Conservation (phyloP, 345 rosid species). For the Eucalyptus lansdowneana region DNA sequence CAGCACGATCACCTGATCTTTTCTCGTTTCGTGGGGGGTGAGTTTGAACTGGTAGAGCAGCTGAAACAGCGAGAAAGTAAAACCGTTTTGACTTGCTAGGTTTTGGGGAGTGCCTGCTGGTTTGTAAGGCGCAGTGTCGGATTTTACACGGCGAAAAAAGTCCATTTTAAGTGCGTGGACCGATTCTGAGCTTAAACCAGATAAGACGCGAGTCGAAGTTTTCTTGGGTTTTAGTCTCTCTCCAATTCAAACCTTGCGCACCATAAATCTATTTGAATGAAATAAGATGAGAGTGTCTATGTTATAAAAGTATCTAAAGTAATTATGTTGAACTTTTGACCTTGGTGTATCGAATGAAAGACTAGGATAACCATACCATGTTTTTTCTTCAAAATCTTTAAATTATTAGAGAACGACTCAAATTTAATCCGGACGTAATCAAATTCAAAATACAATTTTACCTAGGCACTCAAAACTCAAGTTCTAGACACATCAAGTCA, state of each 20-base stretch:
- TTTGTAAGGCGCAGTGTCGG: neutral
- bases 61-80: neutral
- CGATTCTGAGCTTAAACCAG: neutral
- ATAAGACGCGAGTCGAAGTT: neutral
- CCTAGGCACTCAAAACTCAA: neutral
- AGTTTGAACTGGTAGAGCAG: neutral
- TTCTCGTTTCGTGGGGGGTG: neutral
- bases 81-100: neutral
- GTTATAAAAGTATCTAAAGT: neutral
- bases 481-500: neutral
- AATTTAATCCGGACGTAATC: neutral
- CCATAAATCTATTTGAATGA: neutral
- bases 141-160: neutral
- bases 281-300: neutral
- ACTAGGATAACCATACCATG: neutral
- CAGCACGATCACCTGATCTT: neutral
- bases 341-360: neutral
- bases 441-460: neutral
- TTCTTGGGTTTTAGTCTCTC: neutral
- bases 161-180: neutral
- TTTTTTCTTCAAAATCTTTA: neutral
- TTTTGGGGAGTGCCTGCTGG: neutral
- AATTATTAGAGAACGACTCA: neutral
- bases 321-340: neutral
- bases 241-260: neutral